phyloP scores from a whole-genome alignment of 768 basidiomycete species.

The Amanita muscaria region DNA sequence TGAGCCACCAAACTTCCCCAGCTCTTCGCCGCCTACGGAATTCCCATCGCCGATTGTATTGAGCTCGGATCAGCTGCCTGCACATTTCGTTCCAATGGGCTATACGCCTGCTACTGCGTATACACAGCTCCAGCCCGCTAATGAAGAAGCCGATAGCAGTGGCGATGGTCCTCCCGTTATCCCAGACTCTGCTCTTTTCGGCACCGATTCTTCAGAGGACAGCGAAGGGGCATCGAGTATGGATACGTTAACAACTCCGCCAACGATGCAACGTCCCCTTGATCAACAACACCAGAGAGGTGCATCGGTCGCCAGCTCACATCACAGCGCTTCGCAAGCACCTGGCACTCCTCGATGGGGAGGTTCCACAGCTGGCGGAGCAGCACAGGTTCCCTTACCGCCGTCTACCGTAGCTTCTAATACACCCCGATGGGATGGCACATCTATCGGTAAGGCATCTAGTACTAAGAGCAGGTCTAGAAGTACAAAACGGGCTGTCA shows the following conservation, averaged over 20 bases:
- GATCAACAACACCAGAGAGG: background rate
- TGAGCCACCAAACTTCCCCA: slow-evolving; percentile 3
- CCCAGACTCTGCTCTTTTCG: slow-evolving; percentile 7
- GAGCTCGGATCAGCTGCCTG: background rate
- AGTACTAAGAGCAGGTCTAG: slow-evolving; percentile 4
- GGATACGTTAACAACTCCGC: slow-evolving; percentile 25
- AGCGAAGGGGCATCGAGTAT: slow-evolving; percentile 11
- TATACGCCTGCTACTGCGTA: slow-evolving; percentile 1
- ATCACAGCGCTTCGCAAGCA: background rate
- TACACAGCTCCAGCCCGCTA: background rate
- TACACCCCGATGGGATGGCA: slow-evolving; percentile 8
- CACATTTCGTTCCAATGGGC: slow-evolving; percentile 4
- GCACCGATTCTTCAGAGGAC: slow-evolving; percentile 6
- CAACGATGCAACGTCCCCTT: slow-evolving; percentile 8
- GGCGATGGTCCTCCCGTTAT: slow-evolving; percentile 6
- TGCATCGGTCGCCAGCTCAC: background rate
- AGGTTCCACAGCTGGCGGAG: slow-evolving; percentile 3
- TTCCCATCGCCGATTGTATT: slow-evolving; percentile 6
- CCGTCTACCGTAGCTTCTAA: slow-evolving; percentile 7
- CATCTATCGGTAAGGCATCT: background rate
- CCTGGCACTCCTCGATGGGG: slow-evolving; percentile 7
- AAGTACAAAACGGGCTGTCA: slow-evolving; percentile 1
- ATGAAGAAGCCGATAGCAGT: slow-evolving; percentile 1
- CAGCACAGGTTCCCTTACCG: slow-evolving; percentile 1
- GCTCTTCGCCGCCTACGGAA: background rate